Conservation (phyloP, 257 asterid species). For the Nicotiana benthamiana region DNA sequence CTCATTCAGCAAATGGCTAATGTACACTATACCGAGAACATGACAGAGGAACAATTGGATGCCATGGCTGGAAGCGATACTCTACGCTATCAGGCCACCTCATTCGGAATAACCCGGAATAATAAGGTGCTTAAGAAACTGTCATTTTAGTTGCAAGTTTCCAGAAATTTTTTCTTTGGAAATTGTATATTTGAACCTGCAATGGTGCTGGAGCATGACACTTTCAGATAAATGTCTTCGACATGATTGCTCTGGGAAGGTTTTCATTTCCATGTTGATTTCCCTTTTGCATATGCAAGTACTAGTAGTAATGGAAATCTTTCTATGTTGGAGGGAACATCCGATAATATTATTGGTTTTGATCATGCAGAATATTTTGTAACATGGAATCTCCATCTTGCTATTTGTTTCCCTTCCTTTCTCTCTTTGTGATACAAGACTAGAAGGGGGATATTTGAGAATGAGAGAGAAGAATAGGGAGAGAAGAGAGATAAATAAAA, state of each 20-base stretch:
- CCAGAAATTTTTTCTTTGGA: neutral
- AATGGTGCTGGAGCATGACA: neutral
- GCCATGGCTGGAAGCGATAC: conserved; percentile 99
- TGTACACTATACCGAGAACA: conserved; percentile 95
- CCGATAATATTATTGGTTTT: neutral
- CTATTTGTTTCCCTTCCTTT: neutral
- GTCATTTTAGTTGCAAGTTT: neutral
- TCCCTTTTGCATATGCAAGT: neutral
- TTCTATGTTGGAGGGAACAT: neutral
- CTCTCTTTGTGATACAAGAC: neutral
- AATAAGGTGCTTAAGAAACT: conserved; percentile 54
- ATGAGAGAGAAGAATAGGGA: neutral
- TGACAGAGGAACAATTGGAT: conserved; percentile 98
- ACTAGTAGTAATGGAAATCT: neutral
- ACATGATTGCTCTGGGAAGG: neutral
- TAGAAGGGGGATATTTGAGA: neutral
- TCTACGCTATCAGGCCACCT: conserved; percentile 97
- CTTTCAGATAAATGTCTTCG: neutral
- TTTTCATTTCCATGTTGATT: neutral
- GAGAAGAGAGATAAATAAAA: neutral
- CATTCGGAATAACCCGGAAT: conserved; percentile 84
- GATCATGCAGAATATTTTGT: neutral
- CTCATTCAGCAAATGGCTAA: conserved; percentile 98
- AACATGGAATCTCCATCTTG: neutral
- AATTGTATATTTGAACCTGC: neutral